Percentiles rank a stretch among this genome's conserved stretches.
These are phyloP conservation scores for Pisolithus tinctorius DNA, from an alignment of 768 basidiomycete species.

Conservation along the genomic window DNA sequence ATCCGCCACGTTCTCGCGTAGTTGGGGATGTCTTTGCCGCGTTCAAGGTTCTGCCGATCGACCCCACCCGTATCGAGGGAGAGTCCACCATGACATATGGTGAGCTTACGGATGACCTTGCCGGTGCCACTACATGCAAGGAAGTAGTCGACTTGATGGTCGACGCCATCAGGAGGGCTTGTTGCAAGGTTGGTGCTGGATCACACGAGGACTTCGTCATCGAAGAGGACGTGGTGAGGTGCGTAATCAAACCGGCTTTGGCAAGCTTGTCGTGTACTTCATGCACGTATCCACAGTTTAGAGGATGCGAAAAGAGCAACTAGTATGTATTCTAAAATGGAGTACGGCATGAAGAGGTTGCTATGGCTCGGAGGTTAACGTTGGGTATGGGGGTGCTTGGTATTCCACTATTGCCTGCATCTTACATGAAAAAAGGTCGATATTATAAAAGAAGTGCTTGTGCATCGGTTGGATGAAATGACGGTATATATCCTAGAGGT, in stretches of 20 bases:
- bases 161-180: slow-evolving; percentile 60
- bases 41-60: slow-evolving; percentile 76
- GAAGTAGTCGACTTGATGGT: slow-evolving; percentile 76
- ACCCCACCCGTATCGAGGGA: slow-evolving; percentile 44
- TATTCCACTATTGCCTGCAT: slow-evolving; percentile 5
- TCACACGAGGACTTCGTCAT: slow-evolving; percentile 42
- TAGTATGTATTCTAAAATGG: slow-evolving; percentile 85
- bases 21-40: slow-evolving; percentile 50
- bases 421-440: no score
- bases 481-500: slow-evolving; percentile 9
- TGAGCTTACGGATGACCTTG: slow-evolving; percentile 56
- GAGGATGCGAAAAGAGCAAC: slow-evolving; percentile 82
- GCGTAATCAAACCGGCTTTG: slow-evolving; percentile 12
- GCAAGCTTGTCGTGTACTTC: neutral
- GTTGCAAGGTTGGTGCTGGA: slow-evolving; percentile 50
- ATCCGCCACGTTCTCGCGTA: slow-evolving; percentile 27
- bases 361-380: slow-evolving; percentile 74
- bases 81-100: slow-evolving; percentile 36
- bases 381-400: neutral
- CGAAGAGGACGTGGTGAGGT: slow-evolving; percentile 79
- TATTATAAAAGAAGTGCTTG: no score
- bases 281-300: slow-evolving; percentile 39
- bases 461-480: slow-evolving; percentile 3
- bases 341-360: slow-evolving; percentile 86
- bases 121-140: slow-evolving; percentile 59